Percentiles rank a stretch among this genome's conserved stretches.
These are phyloP conservation scores for Dacryopinax spathularia DNA, from an alignment of 768 basidiomycete species.

Conservation along the genomic window DNA sequence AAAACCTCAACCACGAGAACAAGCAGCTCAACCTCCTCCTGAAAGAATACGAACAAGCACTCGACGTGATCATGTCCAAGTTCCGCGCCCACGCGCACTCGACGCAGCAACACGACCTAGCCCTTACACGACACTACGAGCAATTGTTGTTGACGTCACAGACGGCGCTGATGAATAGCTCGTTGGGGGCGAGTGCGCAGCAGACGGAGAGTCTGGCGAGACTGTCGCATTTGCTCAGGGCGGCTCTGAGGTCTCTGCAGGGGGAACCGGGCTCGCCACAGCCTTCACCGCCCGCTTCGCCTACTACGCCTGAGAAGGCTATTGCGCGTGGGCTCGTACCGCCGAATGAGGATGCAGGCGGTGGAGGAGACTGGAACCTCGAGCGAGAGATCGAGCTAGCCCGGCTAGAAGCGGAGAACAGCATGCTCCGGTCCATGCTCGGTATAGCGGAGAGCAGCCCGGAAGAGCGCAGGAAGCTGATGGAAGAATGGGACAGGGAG, in stretches of 20 bases:
- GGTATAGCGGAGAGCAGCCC: constrained; percentile 32
- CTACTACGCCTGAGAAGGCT: constrained; percentile 8
- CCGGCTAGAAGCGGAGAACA: constrained; percentile 72
- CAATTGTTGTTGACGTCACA: constrained; percentile 35
- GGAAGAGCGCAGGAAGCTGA: background rate
- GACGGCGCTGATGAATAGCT: background rate
- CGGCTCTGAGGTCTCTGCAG: constrained; percentile 51
- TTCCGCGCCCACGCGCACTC: constrained; percentile 87
- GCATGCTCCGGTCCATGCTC: constrained; percentile 55
- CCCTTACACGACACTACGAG: constrained; percentile 82
- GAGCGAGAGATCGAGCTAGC: constrained; percentile 80
- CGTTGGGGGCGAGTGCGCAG: background rate
- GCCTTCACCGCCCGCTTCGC: constrained; percentile 25
- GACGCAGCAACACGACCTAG: constrained; percentile 81
- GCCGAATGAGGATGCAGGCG: constrained; percentile 24
- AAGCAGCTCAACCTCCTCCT: constrained; percentile 77
- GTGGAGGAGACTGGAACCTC: constrained; percentile 60
- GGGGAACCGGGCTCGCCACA: constrained; percentile 42
- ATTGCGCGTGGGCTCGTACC: background rate
- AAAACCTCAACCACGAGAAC: constrained; percentile 83
- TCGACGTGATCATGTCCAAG: constrained; percentile 94
- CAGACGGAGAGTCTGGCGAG: constrained; percentile 36
- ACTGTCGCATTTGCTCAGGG: constrained; percentile 54
- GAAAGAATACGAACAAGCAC: constrained; percentile 86
- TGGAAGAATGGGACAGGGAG: background rate